A percentile compares a stretch with the other conserved stretches of the same genome.
These are phyloP conservation scores for Mastigamoeba balamuthi DNA, from an alignment of 78 protist genomes.

Conservation along the genomic window DNA sequence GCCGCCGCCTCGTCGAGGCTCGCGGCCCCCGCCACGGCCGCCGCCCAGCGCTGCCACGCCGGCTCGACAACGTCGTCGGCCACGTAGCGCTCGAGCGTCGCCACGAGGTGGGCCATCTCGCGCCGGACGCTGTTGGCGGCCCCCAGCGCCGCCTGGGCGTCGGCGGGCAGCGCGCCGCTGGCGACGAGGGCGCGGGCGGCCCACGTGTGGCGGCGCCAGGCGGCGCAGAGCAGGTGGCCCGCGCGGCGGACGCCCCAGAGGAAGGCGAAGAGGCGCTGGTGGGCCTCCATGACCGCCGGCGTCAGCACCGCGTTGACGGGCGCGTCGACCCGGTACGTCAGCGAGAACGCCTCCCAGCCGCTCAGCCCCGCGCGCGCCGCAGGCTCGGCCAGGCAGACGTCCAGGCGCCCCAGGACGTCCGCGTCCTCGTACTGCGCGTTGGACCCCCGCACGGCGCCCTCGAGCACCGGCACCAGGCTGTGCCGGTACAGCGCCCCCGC, in stretches of 20 bases:
- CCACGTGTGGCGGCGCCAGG: background rate
- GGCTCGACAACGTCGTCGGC: no score
- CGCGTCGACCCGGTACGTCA: background rate
- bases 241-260: background rate
- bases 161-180: no score
- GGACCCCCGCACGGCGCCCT: background rate
- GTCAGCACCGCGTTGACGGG: background rate
- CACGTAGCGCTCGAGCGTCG: no score
- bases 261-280: background rate
- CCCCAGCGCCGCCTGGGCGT: no score
- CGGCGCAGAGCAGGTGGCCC: background rate
- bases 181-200: background rate
- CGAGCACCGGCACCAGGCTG: background rate
- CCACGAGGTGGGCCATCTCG: no score
- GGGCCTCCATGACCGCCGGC: background rate
- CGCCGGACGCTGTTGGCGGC: no score
- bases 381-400: background rate
- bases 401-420: background rate
- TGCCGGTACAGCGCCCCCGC: background rate
- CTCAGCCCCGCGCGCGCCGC: background rate
- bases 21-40: no score
- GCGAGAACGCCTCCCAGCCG: constrained; percentile 9
- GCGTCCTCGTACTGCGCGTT: background rate
- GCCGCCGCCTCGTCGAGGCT: no score
- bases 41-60: no score